Evolutionary conservation across 1,139 yeast species (phyloP).

Genomic region (Suhomyces bolitotheri): DNA sequence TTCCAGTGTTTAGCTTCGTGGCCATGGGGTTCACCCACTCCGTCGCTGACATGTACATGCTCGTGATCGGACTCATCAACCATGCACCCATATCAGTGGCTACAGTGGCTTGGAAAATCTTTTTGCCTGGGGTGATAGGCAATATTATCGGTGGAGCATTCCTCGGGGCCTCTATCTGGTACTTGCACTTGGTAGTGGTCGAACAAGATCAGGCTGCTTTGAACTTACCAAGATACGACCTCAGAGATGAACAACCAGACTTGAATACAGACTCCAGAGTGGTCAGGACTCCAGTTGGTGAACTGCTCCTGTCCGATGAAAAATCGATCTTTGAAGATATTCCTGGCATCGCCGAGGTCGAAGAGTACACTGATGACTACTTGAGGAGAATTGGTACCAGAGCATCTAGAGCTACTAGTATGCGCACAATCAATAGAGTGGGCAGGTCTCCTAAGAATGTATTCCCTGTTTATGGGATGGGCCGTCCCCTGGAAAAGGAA

Average conservation of each 20-base stretch:
- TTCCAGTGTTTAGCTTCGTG: slow-evolving; percentile 76
- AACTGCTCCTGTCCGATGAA: slow-evolving; percentile 11
- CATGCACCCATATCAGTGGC: slow-evolving; percentile 64
- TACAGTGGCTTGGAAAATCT: slow-evolving; percentile 66
- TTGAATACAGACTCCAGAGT: slow-evolving; percentile 75
- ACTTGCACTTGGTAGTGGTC: slow-evolving; percentile 66
- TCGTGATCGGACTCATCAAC: slow-evolving; percentile 66
- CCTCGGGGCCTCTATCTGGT: slow-evolving; percentile 68
- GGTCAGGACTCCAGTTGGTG: slow-evolving; percentile 27
- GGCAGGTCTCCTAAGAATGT: slow-evolving; percentile 69
- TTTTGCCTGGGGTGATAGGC: slow-evolving; percentile 68
- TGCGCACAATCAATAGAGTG: slow-evolving; percentile 6
- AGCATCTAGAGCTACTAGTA: slow-evolving; percentile 9
- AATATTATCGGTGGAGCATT: slow-evolving; percentile 70
- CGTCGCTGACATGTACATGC: slow-evolving; percentile 76
- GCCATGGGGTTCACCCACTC: slow-evolving; percentile 74
- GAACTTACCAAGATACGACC: slow-evolving; percentile 64
- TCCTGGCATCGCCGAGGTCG: background rate
- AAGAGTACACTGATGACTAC: background rate
- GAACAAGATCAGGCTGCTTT: slow-evolving; percentile 63
- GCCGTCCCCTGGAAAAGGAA: slow-evolving; percentile 57
- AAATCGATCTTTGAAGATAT: background rate
- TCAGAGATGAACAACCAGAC: slow-evolving; percentile 78
- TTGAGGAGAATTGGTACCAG: slow-evolving; percentile 7
- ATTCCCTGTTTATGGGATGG: slow-evolving; percentile 80